Conservation (phyloP, 331 rosid species). For the Spiraea crenata region DNA sequence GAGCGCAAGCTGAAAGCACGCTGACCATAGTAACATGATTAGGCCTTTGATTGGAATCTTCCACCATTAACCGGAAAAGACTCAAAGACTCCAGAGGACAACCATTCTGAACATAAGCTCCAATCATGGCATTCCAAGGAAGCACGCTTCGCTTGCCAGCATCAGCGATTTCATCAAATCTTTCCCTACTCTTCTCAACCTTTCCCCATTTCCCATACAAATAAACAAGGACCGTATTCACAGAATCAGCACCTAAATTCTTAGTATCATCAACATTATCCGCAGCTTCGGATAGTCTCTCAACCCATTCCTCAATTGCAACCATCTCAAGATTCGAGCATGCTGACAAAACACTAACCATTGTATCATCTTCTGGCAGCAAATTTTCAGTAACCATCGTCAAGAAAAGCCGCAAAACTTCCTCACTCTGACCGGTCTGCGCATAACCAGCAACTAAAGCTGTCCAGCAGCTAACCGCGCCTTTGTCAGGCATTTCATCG, state of each 20-base stretch:
- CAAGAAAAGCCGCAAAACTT: slow-evolving; percentile 42
- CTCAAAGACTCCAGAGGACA: slow-evolving; percentile 43
- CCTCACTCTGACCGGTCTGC: slow-evolving; percentile 35
- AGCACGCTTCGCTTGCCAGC: slow-evolving; percentile 38
- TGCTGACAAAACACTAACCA: slow-evolving; percentile 58
- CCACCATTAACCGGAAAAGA: slow-evolving; percentile 47
- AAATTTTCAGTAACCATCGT: slow-evolving; percentile 42
- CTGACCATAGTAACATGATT: slow-evolving; percentile 64
- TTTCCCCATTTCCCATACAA: slow-evolving; percentile 54
- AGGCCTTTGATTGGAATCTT: slow-evolving; percentile 32
- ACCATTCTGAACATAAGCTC: slow-evolving; percentile 56
- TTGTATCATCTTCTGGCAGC: slow-evolving; percentile 44
- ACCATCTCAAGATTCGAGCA: slow-evolving; percentile 52
- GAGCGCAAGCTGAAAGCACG: slow-evolving; percentile 68
- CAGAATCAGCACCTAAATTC: slow-evolving; percentile 28
- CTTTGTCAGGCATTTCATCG: slow-evolving; percentile 54
- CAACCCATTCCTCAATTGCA: slow-evolving; percentile 49
- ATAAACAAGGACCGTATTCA: slow-evolving; percentile 40
- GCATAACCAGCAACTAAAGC: slow-evolving; percentile 53
- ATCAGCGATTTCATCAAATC: slow-evolving; percentile 38
- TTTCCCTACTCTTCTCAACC: slow-evolving; percentile 43
- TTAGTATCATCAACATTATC: slow-evolving; percentile 1
- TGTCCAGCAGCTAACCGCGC: slow-evolving; percentile 46
- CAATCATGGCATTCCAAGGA: slow-evolving; percentile 61
- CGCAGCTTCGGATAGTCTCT: slow-evolving; percentile 19